Conservation (phyloP, 2,329 filamentous ascomycete species). For the Dendrostoma leiphaemia region DNA sequence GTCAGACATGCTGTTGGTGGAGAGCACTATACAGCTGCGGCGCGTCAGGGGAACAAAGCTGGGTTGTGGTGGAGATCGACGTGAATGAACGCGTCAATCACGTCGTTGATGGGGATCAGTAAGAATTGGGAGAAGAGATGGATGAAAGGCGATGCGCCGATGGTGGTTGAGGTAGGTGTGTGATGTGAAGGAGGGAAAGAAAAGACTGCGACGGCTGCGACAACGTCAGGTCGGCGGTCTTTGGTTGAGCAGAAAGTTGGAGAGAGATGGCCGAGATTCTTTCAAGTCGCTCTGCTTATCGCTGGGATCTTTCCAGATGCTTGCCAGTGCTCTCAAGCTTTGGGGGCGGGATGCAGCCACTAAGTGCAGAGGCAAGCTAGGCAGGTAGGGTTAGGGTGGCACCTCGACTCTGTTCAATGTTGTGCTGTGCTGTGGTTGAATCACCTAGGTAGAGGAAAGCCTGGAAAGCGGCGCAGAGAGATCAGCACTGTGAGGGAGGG, state of each 20-base stretch:
- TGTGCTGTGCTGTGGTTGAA: no score
- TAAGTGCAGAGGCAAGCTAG: neutral
- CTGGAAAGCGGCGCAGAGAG: no score
- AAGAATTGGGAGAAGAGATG: slow-evolving; percentile 9
- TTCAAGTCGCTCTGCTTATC: slow-evolving; percentile 9
- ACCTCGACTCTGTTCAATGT: no score
- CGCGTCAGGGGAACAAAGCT: slow-evolving; percentile 19
- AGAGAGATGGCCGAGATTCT: slow-evolving; percentile 10
- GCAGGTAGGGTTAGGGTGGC: neutral
- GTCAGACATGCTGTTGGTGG: slow-evolving; percentile 26
- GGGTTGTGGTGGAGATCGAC: slow-evolving; percentile 5
- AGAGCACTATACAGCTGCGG: slow-evolving; percentile 25
- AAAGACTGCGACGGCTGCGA: slow-evolving; percentile 5
- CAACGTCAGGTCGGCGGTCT: slow-evolving; percentile 9
- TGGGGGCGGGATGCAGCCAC: neutral
- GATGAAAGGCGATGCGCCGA: slow-evolving; percentile 11
- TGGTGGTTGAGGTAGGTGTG: neutral
- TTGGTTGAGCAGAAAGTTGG: slow-evolving; percentile 18
- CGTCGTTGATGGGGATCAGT: slow-evolving; percentile 14
- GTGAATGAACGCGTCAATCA: slow-evolving; percentile 21
- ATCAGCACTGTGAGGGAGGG: no score
- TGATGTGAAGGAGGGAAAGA: neutral
- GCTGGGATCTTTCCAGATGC: slow-evolving; percentile 6
- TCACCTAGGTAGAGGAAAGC: no score
- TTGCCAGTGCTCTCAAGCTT: no score